Evolutionary conservation across 345 rosid species (phyloP).

Genomic region (Aurinia saxatilis): DNA sequence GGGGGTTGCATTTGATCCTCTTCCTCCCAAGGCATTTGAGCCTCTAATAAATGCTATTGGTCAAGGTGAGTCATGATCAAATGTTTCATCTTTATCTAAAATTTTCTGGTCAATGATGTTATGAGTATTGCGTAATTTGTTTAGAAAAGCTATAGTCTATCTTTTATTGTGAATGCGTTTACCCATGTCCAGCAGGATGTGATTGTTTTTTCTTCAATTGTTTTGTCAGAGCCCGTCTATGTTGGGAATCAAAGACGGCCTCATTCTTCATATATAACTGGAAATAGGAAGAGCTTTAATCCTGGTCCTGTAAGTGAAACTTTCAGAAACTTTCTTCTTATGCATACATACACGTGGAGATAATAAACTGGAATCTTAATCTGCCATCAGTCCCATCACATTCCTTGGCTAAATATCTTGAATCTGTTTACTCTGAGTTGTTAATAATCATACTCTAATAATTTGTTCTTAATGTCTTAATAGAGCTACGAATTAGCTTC

Average conservation of each 20-base stretch:
- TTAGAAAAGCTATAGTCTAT: slow-evolving; percentile 11
- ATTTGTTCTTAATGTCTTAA: slow-evolving; percentile 16
- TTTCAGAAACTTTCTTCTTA: slow-evolving; percentile 18
- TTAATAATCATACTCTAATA: background rate
- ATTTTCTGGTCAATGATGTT: background rate
- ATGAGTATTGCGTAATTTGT: background rate
- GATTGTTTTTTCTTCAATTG: slow-evolving; percentile 21
- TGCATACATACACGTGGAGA: background rate
- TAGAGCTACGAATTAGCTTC: slow-evolving; percentile 42
- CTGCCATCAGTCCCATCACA: background rate
- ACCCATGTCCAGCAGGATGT: slow-evolving; percentile 15
- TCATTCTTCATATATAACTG: slow-evolving; percentile 41
- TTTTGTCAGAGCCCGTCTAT: slow-evolving; percentile 47
- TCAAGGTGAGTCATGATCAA: slow-evolving; percentile 41
- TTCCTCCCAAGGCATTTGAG: slow-evolving; percentile 88
- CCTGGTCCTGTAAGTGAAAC: slow-evolving; percentile 52
- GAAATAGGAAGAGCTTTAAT: slow-evolving; percentile 33
- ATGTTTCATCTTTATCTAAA: background rate
- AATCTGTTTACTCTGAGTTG: background rate
- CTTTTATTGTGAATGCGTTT: slow-evolving; percentile 21
- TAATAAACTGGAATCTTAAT: background rate
- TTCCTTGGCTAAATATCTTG: background rate
- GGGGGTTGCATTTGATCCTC: slow-evolving; percentile 65
- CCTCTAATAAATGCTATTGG: slow-evolving; percentile 40
- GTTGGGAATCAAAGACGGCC: slow-evolving; percentile 45